These are phyloP conservation scores for Aschersonia sp. DNA, from an alignment of 2,329 filamentous ascomycete genomes.

Conservation along the genomic window DNA sequence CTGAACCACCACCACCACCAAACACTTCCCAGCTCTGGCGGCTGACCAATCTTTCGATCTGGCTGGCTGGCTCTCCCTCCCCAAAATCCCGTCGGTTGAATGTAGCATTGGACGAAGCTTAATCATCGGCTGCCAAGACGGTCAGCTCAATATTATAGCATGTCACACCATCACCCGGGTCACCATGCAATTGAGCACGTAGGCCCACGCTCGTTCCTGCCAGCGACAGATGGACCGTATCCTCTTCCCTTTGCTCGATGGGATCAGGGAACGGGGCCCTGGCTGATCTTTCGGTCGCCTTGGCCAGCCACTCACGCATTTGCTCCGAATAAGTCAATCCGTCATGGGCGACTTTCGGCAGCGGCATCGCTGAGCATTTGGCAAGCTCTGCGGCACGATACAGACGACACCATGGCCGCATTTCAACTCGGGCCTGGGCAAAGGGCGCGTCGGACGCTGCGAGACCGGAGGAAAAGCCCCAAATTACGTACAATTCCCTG, in stretches of 20 bases:
- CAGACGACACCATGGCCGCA: neutral
- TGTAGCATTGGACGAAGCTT: neutral
- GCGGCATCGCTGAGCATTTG: neutral
- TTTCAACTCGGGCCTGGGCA: too few species aligned
- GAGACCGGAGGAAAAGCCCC: neutral
- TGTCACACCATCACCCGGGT: neutral
- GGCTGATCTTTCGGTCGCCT: neutral
- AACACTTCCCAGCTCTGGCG: too few species aligned
- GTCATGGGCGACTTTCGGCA: neutral
- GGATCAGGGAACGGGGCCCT: neutral
- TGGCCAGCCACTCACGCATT: neutral
- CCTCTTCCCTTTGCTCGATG: neutral
- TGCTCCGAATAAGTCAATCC: neutral
- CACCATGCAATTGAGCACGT: neutral
- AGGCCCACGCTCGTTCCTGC: neutral
- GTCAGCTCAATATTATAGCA: constrained; percentile 1
- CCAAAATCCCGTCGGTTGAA: too few species aligned
- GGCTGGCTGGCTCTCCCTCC: too few species aligned
- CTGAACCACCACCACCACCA: too few species aligned
- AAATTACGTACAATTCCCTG: neutral
- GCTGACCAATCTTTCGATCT: too few species aligned
- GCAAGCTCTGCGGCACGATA: neutral
- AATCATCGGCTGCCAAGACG: neutral
- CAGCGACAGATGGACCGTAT: neutral
- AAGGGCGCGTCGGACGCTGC: too few species aligned